Evolutionary conservation across 192 early-diverging fungal species (phyloP), one percentile per base, ranked within the genome.

Genomic region (Backusella tarrabulga): DNA sequence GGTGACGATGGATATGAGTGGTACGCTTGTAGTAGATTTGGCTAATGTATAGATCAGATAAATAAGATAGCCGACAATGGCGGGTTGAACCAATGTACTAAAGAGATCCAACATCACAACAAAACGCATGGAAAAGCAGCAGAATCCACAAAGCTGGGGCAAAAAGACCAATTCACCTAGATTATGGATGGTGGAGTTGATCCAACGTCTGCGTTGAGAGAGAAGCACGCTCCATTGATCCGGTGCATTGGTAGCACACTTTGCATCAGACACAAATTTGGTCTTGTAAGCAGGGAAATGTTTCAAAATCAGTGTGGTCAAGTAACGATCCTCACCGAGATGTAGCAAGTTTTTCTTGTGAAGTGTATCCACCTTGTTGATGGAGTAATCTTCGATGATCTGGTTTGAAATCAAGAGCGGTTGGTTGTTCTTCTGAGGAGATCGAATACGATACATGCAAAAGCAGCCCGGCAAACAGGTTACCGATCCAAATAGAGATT

Each of bases 171-270:
- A 86, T 83, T 99, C 98, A 70, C 97, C 89, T 76, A 98, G 86
- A 79, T 99, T 99, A 88, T 99, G 98, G 6, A 99, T 92, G 8
- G 98, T 99, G 41, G 97, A 98, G 86, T 99, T 99, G 82, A 99
- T 99, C 98, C 98, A 99, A 77, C 98, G 93, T 83, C 98, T 95
- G 72, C 98, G 93, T 83, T 99, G 98, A 12, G 98, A 99, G 34
- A 99, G 84, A 68, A 99, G 83, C 15, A 99, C 94, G 38, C 87
- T 85, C 92, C 96, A 97, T 76, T 90, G 91, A 78, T 97, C 98
- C 2, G 98, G 98, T 15, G 94, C 98, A 73, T 88, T 93, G 63
- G 98, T 99, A 77, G 86, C 89, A 83, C 97, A 98, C 77, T 93
- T 88, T 6, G 98, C 98, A 52, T 97, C 94, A 6, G 95, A 88